phyloP scores from a whole-genome alignment of 768 basidiomycete genomes.

The Amanita jacksonii region DNA sequence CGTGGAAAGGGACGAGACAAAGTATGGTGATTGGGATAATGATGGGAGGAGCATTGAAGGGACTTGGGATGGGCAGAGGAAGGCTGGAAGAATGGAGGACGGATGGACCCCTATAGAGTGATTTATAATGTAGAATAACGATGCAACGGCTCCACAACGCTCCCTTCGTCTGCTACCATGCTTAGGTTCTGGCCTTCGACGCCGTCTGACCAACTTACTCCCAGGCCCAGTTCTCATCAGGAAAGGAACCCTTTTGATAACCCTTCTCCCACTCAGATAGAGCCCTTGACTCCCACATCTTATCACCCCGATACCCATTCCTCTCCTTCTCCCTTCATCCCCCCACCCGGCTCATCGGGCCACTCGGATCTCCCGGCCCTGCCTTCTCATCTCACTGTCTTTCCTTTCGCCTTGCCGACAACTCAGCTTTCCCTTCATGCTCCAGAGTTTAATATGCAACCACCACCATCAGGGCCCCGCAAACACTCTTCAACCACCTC shows the following conservation, averaged over 20 bases:
- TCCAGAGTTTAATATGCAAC: constrained; percentile 75
- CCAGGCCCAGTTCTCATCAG: constrained; percentile 33
- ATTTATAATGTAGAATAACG: constrained; percentile 8
- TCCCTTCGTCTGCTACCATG: constrained; percentile 30
- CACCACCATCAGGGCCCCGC: constrained; percentile 35
- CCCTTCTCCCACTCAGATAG: constrained; percentile 10
- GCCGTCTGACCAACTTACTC: constrained; percentile 50
- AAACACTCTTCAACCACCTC: constrained; percentile 18
- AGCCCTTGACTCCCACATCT: constrained; percentile 22
- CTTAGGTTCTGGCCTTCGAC: constrained; percentile 58
- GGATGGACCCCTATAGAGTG: constrained; percentile 11
- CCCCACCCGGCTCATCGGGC: constrained; percentile 30
- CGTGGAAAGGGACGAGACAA: constrained; percentile 37
- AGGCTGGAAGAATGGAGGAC: constrained; percentile 14
- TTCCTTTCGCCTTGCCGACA: constrained; percentile 45
- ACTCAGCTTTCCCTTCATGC: constrained; percentile 73
- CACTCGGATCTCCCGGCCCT: constrained; percentile 33
- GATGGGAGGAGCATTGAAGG: constrained; percentile 45
- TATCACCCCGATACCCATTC: constrained; percentile 25
- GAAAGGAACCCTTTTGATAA: constrained; percentile 57
- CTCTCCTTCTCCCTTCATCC: constrained; percentile 20
- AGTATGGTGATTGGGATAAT: constrained; percentile 45
- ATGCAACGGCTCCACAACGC: constrained; percentile 8
- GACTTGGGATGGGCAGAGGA: constrained; percentile 30
- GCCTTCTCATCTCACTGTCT: constrained; percentile 32